Base-by-base conservation (phyloP, 1,139 yeast genomes). In the Pneumocystis oryctolagi region DNA sequence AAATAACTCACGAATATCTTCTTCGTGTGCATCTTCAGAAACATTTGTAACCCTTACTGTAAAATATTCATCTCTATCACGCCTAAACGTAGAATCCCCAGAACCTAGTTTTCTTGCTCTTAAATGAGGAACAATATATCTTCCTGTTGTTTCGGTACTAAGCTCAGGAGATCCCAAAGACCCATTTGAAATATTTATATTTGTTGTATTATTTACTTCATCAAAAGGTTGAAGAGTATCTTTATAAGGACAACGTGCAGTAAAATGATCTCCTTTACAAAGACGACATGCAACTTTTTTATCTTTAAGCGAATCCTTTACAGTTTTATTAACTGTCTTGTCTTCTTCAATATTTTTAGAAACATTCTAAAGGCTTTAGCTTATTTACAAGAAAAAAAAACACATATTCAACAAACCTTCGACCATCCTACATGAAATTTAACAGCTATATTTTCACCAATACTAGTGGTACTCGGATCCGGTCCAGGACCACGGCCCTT, bases 171-270 rank as follows among this genome's bases (percentile, higher is more conserved):
- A 74, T 60, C 76, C 75, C 53, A 71, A 71, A 57, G 69, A 73
- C 25, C 74, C 72, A 18, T 72, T 75, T 59, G 75, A 76, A 57
- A 74, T 75, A 25, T 16, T 9, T 18, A 77, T 71, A 42, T 77
- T 78, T 62, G 75, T 76, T 62, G 76, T 71, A 28, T 73, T 74
- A 62, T 72, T 74, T 58, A 76, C 73, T 9, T 61, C 63, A 59
- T 76, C 74, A 57, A 77, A 74, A 59, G 80, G 79, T 55, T 90
- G 94, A 75, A 92, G 79, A 58, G 94, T 87, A 71, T 87, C 95
- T 78, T 87, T 90, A 81, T 84, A 89, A 68, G 98, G 98, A 86
- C 99, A 92, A 77, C 87, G 85, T 73, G 90, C 79, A 57, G 97
- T 87, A 82, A 85, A 89, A 80, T 92, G 99, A 69, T 84, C 87